Percentiles rank a stretch among this genome's conserved stretches.
Evolutionary conservation across 768 basidiomycete genomes (phyloP).

Genomic region (Termitomyces sp.): DNA sequence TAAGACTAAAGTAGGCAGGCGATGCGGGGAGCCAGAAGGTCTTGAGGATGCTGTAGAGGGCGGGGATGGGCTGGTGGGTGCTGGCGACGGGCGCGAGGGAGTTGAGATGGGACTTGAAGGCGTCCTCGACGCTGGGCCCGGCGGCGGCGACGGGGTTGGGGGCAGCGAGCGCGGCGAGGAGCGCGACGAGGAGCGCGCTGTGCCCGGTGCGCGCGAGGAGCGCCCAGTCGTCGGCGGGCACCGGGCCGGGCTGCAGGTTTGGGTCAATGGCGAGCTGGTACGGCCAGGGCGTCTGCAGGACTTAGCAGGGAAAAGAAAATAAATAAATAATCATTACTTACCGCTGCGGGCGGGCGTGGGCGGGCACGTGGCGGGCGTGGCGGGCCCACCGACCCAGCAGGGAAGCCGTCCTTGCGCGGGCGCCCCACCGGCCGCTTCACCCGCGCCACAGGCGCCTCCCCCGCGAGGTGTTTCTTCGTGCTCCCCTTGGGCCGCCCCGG

Average conservation of each 20-base stretch:
- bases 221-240: slow-evolving; percentile 53
- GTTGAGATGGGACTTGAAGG: slow-evolving; percentile 71
- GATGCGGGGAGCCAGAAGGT: slow-evolving; percentile 84
- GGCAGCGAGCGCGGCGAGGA: slow-evolving; percentile 53
- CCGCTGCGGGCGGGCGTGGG: slow-evolving; percentile 4
- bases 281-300: background rate
- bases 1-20: slow-evolving; percentile 71
- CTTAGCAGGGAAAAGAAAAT: background rate
- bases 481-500: slow-evolving; percentile 79
- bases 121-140: slow-evolving; percentile 67
- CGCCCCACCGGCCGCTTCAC: slow-evolving; percentile 76
- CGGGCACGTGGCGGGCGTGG: slow-evolving; percentile 32
- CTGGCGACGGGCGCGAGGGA: slow-evolving; percentile 47
- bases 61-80: slow-evolving; percentile 53
- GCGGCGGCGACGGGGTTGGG: slow-evolving; percentile 59
- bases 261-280: slow-evolving; percentile 38
- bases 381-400: slow-evolving; percentile 65
- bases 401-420: slow-evolving; percentile 77
- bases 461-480: slow-evolving; percentile 57
- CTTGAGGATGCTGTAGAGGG: slow-evolving; percentile 71
- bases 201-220: slow-evolving; percentile 52
- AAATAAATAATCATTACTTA: background rate
- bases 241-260: slow-evolving; percentile 30
- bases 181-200: slow-evolving; percentile 49
- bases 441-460: slow-evolving; percentile 38